These are phyloP conservation scores for Backusella macrospora DNA, from an alignment of 192 early-diverging fungal genomes.

Conservation along the genomic window DNA sequence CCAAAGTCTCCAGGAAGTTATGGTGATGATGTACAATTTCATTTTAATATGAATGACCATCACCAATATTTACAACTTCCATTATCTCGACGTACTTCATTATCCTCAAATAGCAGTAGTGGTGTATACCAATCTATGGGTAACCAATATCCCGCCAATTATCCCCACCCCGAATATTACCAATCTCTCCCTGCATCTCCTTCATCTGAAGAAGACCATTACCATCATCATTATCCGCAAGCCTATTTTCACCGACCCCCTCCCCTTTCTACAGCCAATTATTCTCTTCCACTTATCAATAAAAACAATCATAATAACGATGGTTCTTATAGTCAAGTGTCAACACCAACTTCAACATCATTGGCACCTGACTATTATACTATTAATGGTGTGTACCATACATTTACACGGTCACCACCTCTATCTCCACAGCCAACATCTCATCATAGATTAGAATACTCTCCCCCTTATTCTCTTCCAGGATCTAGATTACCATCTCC, in stretches of 20 bases:
- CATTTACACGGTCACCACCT: neutral
- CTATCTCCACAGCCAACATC: neutral
- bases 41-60: neutral
- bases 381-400: neutral
- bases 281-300: neutral
- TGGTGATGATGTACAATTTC: neutral
- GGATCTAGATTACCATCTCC: neutral
- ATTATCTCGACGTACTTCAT: neutral
- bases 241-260: neutral
- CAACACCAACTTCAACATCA: neutral
- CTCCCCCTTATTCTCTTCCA: neutral
- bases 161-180: neutral
- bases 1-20: conserved; percentile 5
- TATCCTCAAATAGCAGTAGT: neutral
- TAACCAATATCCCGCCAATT: neutral
- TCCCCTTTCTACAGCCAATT: neutral
- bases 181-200: conserved; percentile 4
- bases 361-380: neutral
- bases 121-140: conserved; percentile 4
- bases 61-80: neutral
- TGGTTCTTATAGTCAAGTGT: neutral
- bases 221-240: neutral
- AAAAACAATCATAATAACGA: neutral
- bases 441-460: neutral
- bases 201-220: conserved; percentile 4